Conservation (phyloP, 768 basidiomycete species). For the Cantharellus cinnabarinus region DNA sequence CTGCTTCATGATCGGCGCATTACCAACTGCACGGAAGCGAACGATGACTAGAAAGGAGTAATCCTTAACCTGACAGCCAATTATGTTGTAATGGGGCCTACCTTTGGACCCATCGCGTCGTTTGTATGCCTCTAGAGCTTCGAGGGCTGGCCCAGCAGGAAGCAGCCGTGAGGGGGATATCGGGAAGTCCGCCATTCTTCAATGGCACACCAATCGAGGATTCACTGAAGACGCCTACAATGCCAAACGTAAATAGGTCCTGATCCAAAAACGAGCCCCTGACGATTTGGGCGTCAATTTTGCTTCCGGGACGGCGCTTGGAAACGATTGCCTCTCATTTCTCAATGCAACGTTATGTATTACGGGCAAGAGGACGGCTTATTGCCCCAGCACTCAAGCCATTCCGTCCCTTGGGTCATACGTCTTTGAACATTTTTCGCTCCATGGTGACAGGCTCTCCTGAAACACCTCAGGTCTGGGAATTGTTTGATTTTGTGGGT, state of each 20-base stretch:
- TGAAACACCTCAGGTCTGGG: background rate
- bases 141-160: conserved; percentile 22
- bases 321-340: no score
- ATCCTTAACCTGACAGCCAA: background rate
- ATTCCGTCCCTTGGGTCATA: no score
- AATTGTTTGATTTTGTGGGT: background rate
- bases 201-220: background rate
- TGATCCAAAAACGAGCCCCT: no score
- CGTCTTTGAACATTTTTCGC: no score
- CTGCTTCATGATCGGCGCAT: conserved; percentile 97
- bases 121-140: conserved; percentile 70
- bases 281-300: no score
- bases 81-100: background rate
- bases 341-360: no score
- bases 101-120: conserved; percentile 70
- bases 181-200: conserved; percentile 4
- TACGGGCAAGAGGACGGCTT: no score
- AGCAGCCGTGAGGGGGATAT: background rate
- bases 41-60: conserved; percentile 52
- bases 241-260: no score
- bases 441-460: background rate
- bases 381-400: no score
- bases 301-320: no score
- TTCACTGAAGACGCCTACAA: no score
- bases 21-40: conserved; percentile 92